Evolutionary conservation across 768 basidiomycete species (phyloP), one percentile per base, ranked within the genome.

Genomic region (Kwoniella bestiolae): DNA sequence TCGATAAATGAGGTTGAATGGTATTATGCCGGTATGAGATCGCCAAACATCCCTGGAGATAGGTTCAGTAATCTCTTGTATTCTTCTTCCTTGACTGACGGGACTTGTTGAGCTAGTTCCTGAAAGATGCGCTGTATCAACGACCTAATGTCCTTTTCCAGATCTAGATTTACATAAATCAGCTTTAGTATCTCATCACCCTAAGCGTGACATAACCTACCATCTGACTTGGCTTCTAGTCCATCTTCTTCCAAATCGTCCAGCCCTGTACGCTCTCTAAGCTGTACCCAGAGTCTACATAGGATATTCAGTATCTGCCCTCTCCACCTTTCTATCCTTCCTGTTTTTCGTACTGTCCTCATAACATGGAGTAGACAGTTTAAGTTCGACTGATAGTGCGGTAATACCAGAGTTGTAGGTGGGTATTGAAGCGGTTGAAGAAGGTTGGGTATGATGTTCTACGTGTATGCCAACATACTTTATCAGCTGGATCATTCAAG

Each of bases 401-500:
- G 65, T 29, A 76, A 26, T 25, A 69, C 66, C 18, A 66, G 31
- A 5, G 60, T 62, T 32, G 73, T 69, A 0, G 80, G 77, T 0
- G 74, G 67, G 38, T 69, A 73, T 47, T 67, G 66, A 6, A 78
- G 68, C 3, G 78, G 77, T 11, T 71, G 63, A 7, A 79, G 66
- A 1, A 81, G 67, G 29, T 74, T 45, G 0, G 80, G 80, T 9
- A 81, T 75, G 31, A 81, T 71, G 4, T 70, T 68, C 80, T 81
- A 31, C 50, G 28, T 29, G 9, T 29, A 11, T 31, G n/a, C 0
- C 28, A 55, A 32, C 25, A 18, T 32, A 8, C 25, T 12, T 21
- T 56, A 56, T 56, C 34, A 38, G 55, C 34, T 11, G 6, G n/a
- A 21, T 12, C 11, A 9, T 16, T 56, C 34, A 25, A 6, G 11